phyloP scores from a whole-genome alignment of 2,329 filamentous ascomycete genomes.

The Westerdykella sp. region DNA sequence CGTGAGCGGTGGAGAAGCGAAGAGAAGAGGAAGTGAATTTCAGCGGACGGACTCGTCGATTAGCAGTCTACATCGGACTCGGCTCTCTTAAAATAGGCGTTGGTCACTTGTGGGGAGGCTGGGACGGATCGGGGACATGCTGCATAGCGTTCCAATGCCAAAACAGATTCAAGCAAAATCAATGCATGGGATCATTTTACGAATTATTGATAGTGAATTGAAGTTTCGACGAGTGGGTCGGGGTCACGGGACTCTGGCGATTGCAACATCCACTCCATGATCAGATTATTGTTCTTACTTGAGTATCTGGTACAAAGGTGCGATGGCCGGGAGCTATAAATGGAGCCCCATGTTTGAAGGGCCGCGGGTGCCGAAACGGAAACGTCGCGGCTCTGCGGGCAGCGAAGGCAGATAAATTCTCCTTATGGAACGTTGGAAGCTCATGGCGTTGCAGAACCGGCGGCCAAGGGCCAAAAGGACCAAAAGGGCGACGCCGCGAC shows the following conservation, averaged over 20 bases:
- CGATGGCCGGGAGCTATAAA: conserved; percentile 2
- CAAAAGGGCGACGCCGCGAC: too few relatives aligned
- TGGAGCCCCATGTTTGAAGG: conserved; percentile 2
- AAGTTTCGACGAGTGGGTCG: conserved; percentile 1
- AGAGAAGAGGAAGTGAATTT: not conserved
- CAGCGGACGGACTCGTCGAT: not conserved
- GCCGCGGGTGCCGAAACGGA: conserved; percentile 1
- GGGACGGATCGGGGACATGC: conserved; percentile 22
- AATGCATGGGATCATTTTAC: not conserved
- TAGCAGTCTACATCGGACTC: conserved; percentile 17
- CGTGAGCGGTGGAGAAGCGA: conserved; percentile 3
- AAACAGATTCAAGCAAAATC: conserved; percentile 16
- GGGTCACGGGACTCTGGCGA: conserved; percentile 3
- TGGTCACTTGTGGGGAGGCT: conserved; percentile 30
- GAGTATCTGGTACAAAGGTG: conserved; percentile 1
- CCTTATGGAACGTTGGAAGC: too few relatives aligned
- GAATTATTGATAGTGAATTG: conserved; percentile 6
- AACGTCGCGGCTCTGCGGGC: conserved; percentile 6
- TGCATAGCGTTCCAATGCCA: conserved; percentile 33
- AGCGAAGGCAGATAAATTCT: too few relatives aligned
- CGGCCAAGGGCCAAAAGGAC: too few relatives aligned
- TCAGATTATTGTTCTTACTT: too few relatives aligned
- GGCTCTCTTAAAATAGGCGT: conserved; percentile 32
- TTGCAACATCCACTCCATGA: too few relatives aligned
- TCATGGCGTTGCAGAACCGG: too few relatives aligned